Evolutionary conservation across 345 rosid genomes (phyloP), one percentile per base, ranked within the genome.

Genomic region (Trapa bicornis): DNA sequence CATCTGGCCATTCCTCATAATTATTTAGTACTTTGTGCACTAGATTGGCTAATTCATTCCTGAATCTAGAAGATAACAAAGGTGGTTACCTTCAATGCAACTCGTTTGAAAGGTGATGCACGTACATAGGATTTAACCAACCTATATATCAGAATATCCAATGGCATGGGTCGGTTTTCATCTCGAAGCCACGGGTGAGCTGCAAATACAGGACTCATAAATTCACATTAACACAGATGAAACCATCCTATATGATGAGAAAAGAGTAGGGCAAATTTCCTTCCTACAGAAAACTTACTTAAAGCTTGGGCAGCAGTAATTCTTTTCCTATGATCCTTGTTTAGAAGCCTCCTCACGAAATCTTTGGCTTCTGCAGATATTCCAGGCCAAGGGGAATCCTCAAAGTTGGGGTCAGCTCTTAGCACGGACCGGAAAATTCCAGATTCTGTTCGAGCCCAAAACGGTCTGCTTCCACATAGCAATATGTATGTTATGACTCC

Each of bases 401-500:
- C 84, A 71, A 87, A 89, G 75, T 91, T 95, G 47, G 97, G 97
- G 48, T 86, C 87, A n/a, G 89, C 85, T 84, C 90, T 82, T 76
- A 95, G 85, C 65, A 95, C 99, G 52, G 97, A 86, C 16, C 99
- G 92, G 57, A 95, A 91, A 74, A 91, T 95, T 37, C 96, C 96
- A 32, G 99, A 95, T 83, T 95, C 99, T 5, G 96, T 91, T 71
- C 97, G 74, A 73, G 96, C 95, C 77, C 90, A 94, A 71, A 91
- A 91, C 60, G 99, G 99, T 72, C 97, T 84, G 81, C 97, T 89
- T 73, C 99, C 99, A 77, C 99, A 95, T 63, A 95, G 80, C 70
- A 95, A 78, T 73, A 95, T 89, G 75, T 95, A 91, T 47, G 90
- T 71, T 83, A 91, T 91, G 73, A 95, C 96, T 39, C 97, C 99